Base-by-base conservation (phyloP, 495 filamentous ascomycete genomes). In the Cudoniella acicularis region DNA sequence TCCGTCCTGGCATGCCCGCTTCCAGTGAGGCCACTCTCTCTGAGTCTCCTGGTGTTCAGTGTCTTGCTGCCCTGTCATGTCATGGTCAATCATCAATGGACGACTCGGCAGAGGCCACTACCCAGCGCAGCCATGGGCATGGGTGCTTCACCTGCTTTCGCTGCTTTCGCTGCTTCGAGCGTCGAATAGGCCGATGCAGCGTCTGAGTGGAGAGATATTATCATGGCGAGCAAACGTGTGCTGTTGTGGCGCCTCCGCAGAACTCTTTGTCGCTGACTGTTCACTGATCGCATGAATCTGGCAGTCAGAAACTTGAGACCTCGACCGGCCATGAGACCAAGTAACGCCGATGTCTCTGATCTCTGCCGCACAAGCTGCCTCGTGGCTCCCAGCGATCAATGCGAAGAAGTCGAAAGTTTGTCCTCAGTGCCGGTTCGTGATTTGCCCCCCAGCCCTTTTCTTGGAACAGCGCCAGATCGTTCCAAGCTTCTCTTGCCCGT, bases 231-330 rank as follows among this genome's bases (percentile, higher is more conserved):
- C 30, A 36, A 36, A 36, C 54, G 58, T 43, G 58, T 60, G 45
- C 50, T 42, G 51, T 10, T 42, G 58, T 60, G 58, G 58, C 58
- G 58, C 26, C 18, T 13, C 4, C 30, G 30, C 25, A 40, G 47
- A 49, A 45, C 52, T 10, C n/a, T 23, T 48, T 20, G 49, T 55
- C 41, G 53, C 52, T 36, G 36, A 21, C 30, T 23, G 23, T 20
- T 42, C 18, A 17, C 40, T 22, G 48, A 36, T 56, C 48, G 61
- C 61, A 64, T 64, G 61, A 64, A 64, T 64, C 54, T 25, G 36
- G 51, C 51, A 56, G 49, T 60, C 57, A 59, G 52, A 52, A 36
- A 56, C 53, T 56, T 59, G 61, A 59, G 61, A 63, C 61, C 50
- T 36, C 23, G 51, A 25, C n/a, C 27, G 41, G 45, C 46, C 58